Evolutionary conservation across 2,329 filamentous ascomycete species (phyloP), one percentile per base, ranked within the genome.

Genomic region (Knufia fluminis): DNA sequence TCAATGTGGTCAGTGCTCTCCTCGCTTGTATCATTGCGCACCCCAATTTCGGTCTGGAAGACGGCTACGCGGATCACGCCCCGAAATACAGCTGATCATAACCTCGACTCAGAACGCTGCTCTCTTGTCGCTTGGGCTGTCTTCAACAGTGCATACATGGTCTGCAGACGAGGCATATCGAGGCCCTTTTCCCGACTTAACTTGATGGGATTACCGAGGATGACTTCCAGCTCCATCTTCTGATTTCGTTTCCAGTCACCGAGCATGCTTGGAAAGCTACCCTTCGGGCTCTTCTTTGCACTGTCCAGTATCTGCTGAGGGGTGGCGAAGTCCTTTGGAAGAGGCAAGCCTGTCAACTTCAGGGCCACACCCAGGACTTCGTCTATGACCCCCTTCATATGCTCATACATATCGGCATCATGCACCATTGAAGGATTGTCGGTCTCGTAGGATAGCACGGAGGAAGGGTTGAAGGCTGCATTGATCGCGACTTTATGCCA

Each of bases 401-500:
- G 83, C 19, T 65, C 63, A 39, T 76, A 72, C 33, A 86, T 67
- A 60, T 86, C 82, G 0, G 76, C 64, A 57, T 86, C 82, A 10
- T 68, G 66, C 3, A 79, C 72, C 79, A 87, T 85, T 53, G 77
- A 75, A 40, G 79, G 75, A 60, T 86, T 86, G 47, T 78, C 75
- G 1, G 74, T 69, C 1, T 82, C 80, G 10, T 80, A 79, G 1
- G 76, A 78, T 0, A 87, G 72, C 6, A 86, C 82, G 1, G 82
- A 79, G 1, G 79, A 82, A 0, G 83, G 82, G 66, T 87, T 87
- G 75, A 86, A 84, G 46, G 80, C 78, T 0, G 82, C 80, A 64
- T 87, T 87, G 70, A 87, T 86, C 59, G 80, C 82, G 54, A 86
- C 77, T 65, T 87, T 87, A 65, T 86, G 83, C 83, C 83, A 87